Conservation (phyloP, 169 alveolate genomes). For the Eimeria falciformis region DNA sequence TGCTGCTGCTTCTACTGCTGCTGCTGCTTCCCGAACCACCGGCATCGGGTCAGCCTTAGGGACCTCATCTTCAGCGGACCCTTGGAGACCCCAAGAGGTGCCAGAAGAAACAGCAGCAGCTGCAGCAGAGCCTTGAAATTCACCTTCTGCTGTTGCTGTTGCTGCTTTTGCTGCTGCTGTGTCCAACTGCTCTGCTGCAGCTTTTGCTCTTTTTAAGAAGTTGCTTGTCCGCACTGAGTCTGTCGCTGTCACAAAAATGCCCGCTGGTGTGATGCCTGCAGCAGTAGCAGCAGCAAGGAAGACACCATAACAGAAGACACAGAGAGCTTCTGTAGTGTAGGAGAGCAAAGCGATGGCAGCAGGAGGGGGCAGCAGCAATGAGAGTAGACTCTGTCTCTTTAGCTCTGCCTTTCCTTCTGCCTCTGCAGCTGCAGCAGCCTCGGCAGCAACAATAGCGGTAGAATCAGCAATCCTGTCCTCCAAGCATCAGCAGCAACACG, state of each 20-base stretch:
- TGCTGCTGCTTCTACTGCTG: conserved; percentile 27
- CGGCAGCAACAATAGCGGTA: neutral
- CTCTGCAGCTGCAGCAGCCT: no score
- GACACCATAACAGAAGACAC: no score
- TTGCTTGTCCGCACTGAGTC: conserved; percentile 70
- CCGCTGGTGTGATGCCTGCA: conserved; percentile 82
- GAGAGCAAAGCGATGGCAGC: neutral
- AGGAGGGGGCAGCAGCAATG: neutral
- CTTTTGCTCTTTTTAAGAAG: conserved; percentile 27
- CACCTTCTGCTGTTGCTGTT: neutral
- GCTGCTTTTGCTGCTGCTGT: neutral
- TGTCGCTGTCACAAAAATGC: conserved; percentile 82
- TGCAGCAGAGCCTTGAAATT: neutral
- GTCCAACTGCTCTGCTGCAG: conserved; percentile 33
- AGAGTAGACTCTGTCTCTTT: no score
- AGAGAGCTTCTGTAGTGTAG: neutral
- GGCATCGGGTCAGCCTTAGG: conserved; percentile 35
- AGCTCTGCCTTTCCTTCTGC: no score
- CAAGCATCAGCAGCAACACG: conserved; percentile 8
- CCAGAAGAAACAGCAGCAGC: neutral
- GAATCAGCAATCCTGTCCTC: neutral
- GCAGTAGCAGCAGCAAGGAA: conserved; percentile 53
- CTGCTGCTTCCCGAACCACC: conserved; percentile 35
- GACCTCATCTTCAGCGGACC: neutral
- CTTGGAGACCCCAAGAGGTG: neutral